Evolutionary conservation across 2,329 filamentous ascomycete genomes (phyloP).

Genomic region (Tolypocladium cylindrosporum): DNA sequence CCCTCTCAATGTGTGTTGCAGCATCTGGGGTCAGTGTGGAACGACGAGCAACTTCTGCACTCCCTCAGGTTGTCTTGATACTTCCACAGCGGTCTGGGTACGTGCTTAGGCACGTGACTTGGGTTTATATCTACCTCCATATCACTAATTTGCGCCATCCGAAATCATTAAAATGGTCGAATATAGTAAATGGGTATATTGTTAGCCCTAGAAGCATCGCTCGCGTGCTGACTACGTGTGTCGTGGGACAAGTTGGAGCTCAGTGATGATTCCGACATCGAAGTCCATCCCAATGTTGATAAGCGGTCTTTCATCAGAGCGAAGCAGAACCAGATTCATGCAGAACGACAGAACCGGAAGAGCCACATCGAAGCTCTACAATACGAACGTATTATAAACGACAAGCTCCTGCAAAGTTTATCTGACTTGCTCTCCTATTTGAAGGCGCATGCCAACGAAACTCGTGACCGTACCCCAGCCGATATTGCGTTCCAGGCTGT

Average conservation of each 20-base stretch:
- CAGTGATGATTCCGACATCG: background rate
- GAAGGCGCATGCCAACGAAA: background rate
- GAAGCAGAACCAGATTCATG: background rate
- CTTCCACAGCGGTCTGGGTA: too few relatives aligned
- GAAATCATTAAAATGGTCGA: background rate
- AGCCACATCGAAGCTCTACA: background rate
- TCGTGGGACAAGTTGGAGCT: background rate
- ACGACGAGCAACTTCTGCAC: background rate
- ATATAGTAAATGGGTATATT: background rate
- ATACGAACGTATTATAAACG: background rate
- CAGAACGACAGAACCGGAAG: background rate
- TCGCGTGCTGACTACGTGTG: background rate
- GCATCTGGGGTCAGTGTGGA: slow-evolving; percentile 4
- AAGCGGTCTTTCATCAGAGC: background rate
- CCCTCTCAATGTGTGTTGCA: slow-evolving; percentile 7
- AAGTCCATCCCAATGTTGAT: background rate
- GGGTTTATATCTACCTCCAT: background rate
- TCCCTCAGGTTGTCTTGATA: background rate
- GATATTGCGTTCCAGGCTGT: background rate
- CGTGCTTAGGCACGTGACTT: too few relatives aligned
- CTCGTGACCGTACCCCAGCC: background rate
- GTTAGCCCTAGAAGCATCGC: background rate
- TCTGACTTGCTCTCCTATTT: background rate
- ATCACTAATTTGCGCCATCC: background rate
- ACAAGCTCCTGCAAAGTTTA: background rate